Evolutionary conservation across 768 basidiomycete species (phyloP).

Genomic region (Gymnopilus dilepis): DNA sequence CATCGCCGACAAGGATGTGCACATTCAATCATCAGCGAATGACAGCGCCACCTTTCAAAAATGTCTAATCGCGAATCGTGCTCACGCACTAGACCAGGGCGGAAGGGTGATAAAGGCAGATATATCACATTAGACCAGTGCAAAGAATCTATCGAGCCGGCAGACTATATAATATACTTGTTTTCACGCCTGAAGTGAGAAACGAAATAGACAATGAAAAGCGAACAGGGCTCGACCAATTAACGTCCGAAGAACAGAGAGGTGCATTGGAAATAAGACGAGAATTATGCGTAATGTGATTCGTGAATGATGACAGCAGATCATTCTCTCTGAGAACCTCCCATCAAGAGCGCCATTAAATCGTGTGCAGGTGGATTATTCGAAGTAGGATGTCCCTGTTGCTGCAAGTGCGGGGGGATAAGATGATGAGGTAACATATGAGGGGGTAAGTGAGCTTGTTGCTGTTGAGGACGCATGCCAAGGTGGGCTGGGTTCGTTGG

Average conservation of each 20-base stretch:
- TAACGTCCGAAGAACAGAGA: neutral
- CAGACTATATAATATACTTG: constrained; percentile 17
- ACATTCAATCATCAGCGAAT: constrained; percentile 1
- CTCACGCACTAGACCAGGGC: neutral
- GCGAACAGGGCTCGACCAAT: neutral
- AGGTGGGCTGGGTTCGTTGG: constrained; percentile 50
- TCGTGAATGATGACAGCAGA: constrained; percentile 15
- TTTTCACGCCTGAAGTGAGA: constrained; percentile 10
- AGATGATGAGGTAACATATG: constrained; percentile 54
- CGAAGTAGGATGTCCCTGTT: constrained; percentile 54
- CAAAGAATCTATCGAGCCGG: constrained; percentile 15
- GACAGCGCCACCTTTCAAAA: constrained; percentile 7
- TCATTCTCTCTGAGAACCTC: constrained; percentile 72
- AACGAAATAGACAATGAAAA: constrained; percentile 1
- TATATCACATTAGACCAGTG: constrained; percentile 17
- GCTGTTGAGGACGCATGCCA: constrained; percentile 57
- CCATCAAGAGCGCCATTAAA: constrained; percentile 85
- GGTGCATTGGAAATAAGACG: constrained; percentile 9
- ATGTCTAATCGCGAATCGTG: neutral
- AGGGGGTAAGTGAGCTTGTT: constrained; percentile 62
- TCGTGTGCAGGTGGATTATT: constrained; percentile 70
- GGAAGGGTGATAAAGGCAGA: constrained; percentile 6
- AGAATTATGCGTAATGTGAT: constrained; percentile 19
- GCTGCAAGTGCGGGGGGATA: constrained; percentile 64
- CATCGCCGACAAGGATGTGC: neutral